A percentile compares a stretch with the other conserved stretches of the same genome.
phyloP scores from a whole-genome alignment of 352 stramenopile species.

The Pythium scleroteichum region DNA sequence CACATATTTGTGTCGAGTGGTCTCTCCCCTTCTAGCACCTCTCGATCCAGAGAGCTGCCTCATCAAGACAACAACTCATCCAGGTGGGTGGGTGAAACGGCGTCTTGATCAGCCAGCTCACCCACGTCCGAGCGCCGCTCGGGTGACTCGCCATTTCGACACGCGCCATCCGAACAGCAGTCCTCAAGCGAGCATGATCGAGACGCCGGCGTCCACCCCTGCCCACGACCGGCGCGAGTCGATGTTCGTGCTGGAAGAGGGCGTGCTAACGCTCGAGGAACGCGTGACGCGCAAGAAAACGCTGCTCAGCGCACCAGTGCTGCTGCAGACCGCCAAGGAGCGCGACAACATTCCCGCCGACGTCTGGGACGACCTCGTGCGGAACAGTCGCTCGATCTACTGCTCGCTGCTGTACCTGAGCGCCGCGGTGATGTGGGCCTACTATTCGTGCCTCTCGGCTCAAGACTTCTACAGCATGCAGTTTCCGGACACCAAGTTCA shows the following conservation, averaged over 20 bases:
- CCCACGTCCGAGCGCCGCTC: too few species aligned
- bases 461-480: constrained; percentile 59
- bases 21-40: too few species aligned
- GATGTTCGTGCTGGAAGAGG: constrained; percentile 20
- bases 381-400: constrained; percentile 57
- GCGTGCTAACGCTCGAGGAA: neutral
- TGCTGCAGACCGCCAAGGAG: constrained; percentile 11
- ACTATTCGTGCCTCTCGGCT: constrained; percentile 72
- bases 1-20: too few species aligned
- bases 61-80: too few species aligned
- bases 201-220: constrained; percentile 7
- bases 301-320: constrained; percentile 14
- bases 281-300: constrained; percentile 18
- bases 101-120: too few species aligned
- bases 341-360: constrained; percentile 54
- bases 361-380: constrained; percentile 57
- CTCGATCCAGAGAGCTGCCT: too few species aligned
- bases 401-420: constrained; percentile 74
- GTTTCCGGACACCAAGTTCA: constrained; percentile 62
- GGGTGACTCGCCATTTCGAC: neutral
- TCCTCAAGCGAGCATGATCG: constrained; percentile 13
- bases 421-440: constrained; percentile 68
- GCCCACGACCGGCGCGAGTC: constrained; percentile 8
- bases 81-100: too few species aligned
- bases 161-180: neutral